Conservation (phyloP, 2,329 filamentous ascomycete genomes). For the Stagonosporopsis cucurbitacearum region DNA sequence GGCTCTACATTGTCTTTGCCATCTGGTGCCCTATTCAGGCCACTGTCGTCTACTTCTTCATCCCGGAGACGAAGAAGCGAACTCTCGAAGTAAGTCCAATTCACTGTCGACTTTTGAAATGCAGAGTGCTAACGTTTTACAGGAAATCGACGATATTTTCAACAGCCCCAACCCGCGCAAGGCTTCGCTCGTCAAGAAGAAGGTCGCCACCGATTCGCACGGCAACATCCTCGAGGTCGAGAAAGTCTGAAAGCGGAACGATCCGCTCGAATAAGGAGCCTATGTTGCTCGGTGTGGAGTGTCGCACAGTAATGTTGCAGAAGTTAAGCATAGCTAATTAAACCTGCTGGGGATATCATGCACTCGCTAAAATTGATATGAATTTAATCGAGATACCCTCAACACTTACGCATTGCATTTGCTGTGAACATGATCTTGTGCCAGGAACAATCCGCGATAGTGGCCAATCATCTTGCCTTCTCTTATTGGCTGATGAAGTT, state of each 20-base stretch:
- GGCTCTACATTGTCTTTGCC: slow-evolving; percentile 34
- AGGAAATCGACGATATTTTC: slow-evolving; percentile 35
- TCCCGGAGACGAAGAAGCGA: slow-evolving; percentile 38
- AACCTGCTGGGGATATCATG: not conserved
- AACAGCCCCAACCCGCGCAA: slow-evolving; percentile 31
- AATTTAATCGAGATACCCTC: not conserved
- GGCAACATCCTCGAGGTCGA: slow-evolving; percentile 34
- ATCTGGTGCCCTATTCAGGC: slow-evolving; percentile 30
- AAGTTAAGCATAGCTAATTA: not conserved
- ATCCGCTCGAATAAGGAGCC: not conserved
- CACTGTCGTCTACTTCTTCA: slow-evolving; percentile 28
- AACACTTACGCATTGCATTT: not conserved
- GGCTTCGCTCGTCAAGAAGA: slow-evolving; percentile 33
- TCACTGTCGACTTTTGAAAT: too few species aligned
- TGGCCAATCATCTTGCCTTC: too few species aligned
- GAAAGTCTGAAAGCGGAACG: slow-evolving; percentile 24
- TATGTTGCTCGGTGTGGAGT: not conserved
- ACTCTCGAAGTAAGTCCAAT: slow-evolving; percentile 26
- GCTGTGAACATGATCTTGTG: too few species aligned
- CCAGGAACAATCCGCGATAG: too few species aligned
- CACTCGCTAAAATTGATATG: not conserved
- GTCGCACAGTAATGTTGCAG: not conserved
- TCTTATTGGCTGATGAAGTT: too few species aligned
- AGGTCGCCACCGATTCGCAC: slow-evolving; percentile 25
- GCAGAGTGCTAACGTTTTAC: not conserved